A percentile compares a stretch with the other conserved stretches of the same genome.
Conservation (phyloP, 257 asterid species). For the Solanum gracilifrons region DNA sequence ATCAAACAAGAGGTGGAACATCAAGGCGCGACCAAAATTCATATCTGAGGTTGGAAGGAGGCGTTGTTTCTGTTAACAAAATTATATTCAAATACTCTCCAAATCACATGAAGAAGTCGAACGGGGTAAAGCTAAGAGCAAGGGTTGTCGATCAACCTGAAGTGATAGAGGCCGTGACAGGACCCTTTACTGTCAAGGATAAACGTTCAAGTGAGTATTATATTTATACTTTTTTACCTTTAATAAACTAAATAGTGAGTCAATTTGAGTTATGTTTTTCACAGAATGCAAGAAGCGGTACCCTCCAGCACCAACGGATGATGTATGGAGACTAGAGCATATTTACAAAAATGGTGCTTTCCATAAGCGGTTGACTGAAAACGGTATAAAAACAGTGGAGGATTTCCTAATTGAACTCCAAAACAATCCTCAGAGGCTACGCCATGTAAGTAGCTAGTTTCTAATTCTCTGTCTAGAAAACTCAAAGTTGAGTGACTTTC, state of each 20-base stretch:
- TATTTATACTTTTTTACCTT: too few species aligned
- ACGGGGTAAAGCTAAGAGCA: neutral
- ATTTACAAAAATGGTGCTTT: constrained; percentile 1
- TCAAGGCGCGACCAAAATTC: neutral
- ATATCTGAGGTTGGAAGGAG: neutral
- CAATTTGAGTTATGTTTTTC: neutral
- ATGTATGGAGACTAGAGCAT: constrained; percentile 11
- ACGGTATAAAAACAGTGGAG: neutral
- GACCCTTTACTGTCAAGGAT: neutral
- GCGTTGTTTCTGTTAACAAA: neutral
- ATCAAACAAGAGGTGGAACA: neutral
- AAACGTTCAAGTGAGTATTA: too few species aligned
- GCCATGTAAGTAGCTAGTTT: neutral
- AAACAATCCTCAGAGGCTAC: neutral
- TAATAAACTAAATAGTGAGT: neutral
- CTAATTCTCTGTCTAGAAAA: neutral
- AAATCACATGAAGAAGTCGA: neutral
- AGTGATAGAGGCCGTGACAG: neutral
- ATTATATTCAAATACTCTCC: neutral
- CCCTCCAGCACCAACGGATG: constrained; percentile 13
- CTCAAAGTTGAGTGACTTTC: too few species aligned
- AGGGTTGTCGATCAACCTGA: neutral
- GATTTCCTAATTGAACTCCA: constrained; percentile 4
- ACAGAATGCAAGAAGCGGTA: constrained; percentile 11
- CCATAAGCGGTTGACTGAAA: neutral